Conservation (phyloP, 2,329 filamentous ascomycete species). For the Capronia coronata region DNA sequence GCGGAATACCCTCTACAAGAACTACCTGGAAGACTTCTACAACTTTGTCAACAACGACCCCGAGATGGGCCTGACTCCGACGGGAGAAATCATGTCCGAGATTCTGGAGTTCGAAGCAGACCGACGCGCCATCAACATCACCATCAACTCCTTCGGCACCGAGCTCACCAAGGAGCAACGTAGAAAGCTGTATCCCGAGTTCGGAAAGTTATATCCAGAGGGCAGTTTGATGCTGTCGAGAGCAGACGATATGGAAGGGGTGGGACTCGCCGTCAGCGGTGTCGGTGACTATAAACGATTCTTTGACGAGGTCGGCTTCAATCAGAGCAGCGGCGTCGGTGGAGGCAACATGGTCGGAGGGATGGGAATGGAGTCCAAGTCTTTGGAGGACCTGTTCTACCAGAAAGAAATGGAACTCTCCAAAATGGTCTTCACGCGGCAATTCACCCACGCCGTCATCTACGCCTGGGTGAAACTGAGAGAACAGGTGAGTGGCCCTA, state of each 20-base stretch:
- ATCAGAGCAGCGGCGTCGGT: constrained; percentile 64
- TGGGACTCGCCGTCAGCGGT: constrained; percentile 86
- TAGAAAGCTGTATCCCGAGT: constrained; percentile 90
- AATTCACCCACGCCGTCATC: constrained; percentile 91
- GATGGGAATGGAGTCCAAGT: constrained; percentile 72
- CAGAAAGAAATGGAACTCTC: constrained; percentile 99
- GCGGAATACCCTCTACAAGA: constrained; percentile 97
- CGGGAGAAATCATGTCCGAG: constrained; percentile 89
- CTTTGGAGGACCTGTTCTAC: constrained; percentile 95
- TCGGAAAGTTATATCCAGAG: constrained; percentile 87
- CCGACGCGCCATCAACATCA: constrained; percentile 95
- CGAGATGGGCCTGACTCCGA: constrained; percentile 81
- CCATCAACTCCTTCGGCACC: constrained; percentile 95
- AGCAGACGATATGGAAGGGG: constrained; percentile 90
- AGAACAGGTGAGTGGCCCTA: constrained; percentile 93
- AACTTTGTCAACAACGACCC: constrained; percentile 85
- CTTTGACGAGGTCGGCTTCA: constrained; percentile 83
- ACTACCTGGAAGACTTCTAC: constrained; percentile 97
- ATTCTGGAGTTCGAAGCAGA: constrained; percentile 96
- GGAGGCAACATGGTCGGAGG: constrained; percentile 82
- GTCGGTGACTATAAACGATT: constrained; percentile 91
- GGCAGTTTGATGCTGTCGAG: constrained; percentile 90
- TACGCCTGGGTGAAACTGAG: constrained; percentile 97
- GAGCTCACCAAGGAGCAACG: constrained; percentile 89
- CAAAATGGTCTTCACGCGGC: constrained; percentile 88